Base-by-base conservation (phyloP, 345 rosid genomes). In the Citrus medica region DNA sequence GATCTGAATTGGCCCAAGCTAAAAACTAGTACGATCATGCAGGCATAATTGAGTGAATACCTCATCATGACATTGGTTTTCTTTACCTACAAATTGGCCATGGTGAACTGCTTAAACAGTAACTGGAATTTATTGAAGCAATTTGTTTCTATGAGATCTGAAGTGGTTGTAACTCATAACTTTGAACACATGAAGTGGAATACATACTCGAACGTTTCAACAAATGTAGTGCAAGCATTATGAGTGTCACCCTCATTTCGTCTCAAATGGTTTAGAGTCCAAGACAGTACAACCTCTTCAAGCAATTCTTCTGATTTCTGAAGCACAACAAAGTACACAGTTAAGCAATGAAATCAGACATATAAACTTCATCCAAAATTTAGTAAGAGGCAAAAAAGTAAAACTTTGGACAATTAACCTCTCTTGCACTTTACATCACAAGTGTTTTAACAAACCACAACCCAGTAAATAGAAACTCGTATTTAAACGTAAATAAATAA, bases 281-380 rank as follows among this genome's bases (percentile, higher is more conserved):
- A 87, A 48, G 97, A 96, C 75, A 96, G 97, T 67, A 89, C 79
- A 71, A 86, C 98, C 90, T 96, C 99, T 84, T 94, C 98, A 21
- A 90, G 94, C 84, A 94, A 81, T 84, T 96, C 99, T 79, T 92
- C 98, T 10, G 99, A 95, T 89, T 87, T 92, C 99, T 96, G 97
- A 78, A 79, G 71, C 30, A 82, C 48, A 83, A 38, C n/a, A 83
- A 78, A 78, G 27, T 46, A 70, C 60, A 71, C 19, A 51, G 60
- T 74, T 83, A 67, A 85, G 79, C 28, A 61, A 35, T 64, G 75
- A 64, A 64, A 72, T 60, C 66, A 42, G 6, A 37, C 40, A 2
- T 7, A 76, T 42, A 42, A 37, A 37, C 59, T 75, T 67, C 68
- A 48, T 75, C 53, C 42, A 48, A 32, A 6, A 74, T 58, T 38